Percentiles rank a stretch among this genome's conserved stretches.
Conservation (phyloP, 2,329 filamentous ascomycete species). For the Ascosphaera aggregata region DNA sequence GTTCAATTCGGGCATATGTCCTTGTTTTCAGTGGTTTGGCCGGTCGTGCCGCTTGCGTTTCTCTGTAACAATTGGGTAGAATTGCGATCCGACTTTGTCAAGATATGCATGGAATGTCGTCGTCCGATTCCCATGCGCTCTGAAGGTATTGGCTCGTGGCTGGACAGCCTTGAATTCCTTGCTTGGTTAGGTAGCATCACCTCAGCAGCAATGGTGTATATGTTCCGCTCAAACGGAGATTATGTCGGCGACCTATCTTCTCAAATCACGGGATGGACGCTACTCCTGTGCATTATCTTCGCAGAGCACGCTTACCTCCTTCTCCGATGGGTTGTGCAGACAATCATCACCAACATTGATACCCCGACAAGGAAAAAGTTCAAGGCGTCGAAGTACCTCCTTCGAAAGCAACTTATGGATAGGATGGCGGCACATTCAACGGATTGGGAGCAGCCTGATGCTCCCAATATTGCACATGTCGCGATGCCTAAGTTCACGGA, state of each 20-base stretch:
- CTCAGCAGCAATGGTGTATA: conserved; percentile 65
- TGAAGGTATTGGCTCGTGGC: conserved; percentile 86
- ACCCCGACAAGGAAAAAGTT: conserved; percentile 72
- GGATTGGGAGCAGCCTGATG: not conserved
- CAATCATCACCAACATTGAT: conserved; percentile 57
- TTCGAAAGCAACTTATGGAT: conserved; percentile 57
- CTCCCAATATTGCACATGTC: not conserved
- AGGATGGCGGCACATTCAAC: not conserved
- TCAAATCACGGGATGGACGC: conserved; percentile 53
- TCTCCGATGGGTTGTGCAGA: conserved; percentile 46
- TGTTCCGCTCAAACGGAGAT: conserved; percentile 31
- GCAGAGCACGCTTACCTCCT: conserved; percentile 79
- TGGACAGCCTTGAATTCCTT: conserved; percentile 67
- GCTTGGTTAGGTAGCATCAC: conserved; percentile 84
- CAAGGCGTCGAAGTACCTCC: conserved; percentile 52
- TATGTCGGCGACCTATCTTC: conserved; percentile 21
- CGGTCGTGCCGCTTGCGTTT: conserved; percentile 72
- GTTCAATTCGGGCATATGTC: conserved; percentile 76
- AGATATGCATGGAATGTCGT: conserved; percentile 75
- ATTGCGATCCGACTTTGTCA: conserved; percentile 76
- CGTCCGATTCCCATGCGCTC: conserved; percentile 74
- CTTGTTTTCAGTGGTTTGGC: conserved; percentile 86
- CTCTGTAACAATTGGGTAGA: conserved; percentile 93
- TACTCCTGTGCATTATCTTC: conserved; percentile 62
- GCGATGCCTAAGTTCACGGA: not conserved